Base-by-base conservation (phyloP, 352 stramenopile species). In the Pythium aristosporum region DNA sequence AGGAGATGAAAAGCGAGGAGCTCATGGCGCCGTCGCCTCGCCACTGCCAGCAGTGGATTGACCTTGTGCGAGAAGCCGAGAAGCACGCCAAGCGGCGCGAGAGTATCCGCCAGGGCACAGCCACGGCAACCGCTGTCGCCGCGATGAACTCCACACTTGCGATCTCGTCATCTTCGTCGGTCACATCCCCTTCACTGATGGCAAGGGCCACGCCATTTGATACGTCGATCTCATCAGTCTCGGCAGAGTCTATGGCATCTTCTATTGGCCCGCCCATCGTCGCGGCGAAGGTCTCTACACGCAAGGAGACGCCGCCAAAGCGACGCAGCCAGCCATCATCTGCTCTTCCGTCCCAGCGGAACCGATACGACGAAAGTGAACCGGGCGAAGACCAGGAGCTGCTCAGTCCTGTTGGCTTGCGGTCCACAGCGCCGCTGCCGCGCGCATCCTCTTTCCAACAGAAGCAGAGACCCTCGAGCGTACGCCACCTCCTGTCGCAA, bases 21-120 rank as follows among this genome's bases (percentile, higher is more conserved):
- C 75, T 91, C 46, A 93, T 91, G 84, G 84, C 82, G 30, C 73
- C 82, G 30, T 89, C 84, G 2, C 69, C 79, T 6, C 76, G 78
- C 55, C 77, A 87, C 55, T 91, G 84, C 32, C 69, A 81, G 56
- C 70, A 85, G 54, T 91, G 80, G 70, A 76, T 93, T 11, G 59
- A 74, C 10, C 66, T 77, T 5, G 69, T 93, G 10, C 72, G 55
- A 37, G 68, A 73, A 5, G 71, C 73, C 1, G 70, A 83, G 43
- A 71, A 79, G 5, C 67, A 76, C 20, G 76, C 71, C 15, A 73
- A 76, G 39, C 68, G 69, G 13, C 58, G 60, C 30, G 64, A 72
- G 20, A 82, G 74, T 34, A 76, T 76, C 12, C 65, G 66, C 2
- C 41, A 71, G 13, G 65, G 71, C 9, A 63, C 68, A 8, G 47